Percentiles rank a stretch among this genome's conserved stretches.
These are phyloP conservation scores for Harrya chromipes DNA, from an alignment of 768 basidiomycete genomes.

Conservation along the genomic window DNA sequence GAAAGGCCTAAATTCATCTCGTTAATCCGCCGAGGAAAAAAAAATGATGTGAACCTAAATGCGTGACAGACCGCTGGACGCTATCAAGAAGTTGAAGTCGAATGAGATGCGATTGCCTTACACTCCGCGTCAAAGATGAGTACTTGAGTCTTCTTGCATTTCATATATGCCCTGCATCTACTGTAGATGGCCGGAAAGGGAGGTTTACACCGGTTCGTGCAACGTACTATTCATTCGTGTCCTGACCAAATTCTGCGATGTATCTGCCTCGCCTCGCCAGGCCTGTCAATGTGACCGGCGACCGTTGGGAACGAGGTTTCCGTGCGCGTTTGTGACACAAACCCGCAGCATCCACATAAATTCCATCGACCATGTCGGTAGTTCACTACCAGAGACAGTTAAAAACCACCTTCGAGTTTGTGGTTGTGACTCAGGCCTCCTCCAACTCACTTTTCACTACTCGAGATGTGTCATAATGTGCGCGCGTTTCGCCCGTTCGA, in stretches of 20 bases:
- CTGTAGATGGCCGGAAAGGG: conserved; percentile 12
- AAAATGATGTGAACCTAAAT: not conserved
- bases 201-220: conserved; percentile 12
- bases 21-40: conserved; percentile 17
- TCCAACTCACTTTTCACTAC: conserved; percentile 2
- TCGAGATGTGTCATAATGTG: conserved; percentile 72
- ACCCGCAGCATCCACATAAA: conserved; percentile 29
- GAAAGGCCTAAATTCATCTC: conserved; percentile 18
- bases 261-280: conserved; percentile 37
- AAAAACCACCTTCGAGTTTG: conserved; percentile 18
- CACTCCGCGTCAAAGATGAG: conserved; percentile 3
- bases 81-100: not conserved
- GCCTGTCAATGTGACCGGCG: conserved; percentile 32
- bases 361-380: conserved; percentile 15
- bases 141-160: conserved; percentile 6
- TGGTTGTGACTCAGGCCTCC: conserved; percentile 8
- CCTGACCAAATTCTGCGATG: conserved; percentile 18
- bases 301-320: conserved; percentile 36
- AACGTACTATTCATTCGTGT: conserved; percentile 22
- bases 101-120: not conserved
- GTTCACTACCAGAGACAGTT: conserved; percentile 13
- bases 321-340: conserved; percentile 37
- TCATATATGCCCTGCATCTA: conserved; percentile 12
- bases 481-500: conserved; percentile 23
- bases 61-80: not conserved